Evolutionary conservation across 2,329 filamentous ascomycete species (phyloP).

Genomic region (Fusarium nematophilum): DNA sequence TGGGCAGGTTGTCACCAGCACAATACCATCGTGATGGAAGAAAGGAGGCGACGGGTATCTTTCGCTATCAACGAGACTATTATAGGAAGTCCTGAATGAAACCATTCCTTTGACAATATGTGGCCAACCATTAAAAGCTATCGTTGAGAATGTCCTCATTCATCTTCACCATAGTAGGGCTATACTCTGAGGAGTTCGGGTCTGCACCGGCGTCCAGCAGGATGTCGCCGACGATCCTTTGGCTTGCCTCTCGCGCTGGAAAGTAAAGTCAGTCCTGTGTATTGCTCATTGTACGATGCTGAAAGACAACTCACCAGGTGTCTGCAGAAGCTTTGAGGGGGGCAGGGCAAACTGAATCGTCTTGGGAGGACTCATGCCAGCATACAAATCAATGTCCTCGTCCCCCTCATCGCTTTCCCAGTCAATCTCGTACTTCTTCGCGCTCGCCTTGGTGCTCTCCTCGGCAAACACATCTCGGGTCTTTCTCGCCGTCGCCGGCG

Average conservation of each 20-base stretch:
- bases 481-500: slow-evolving; percentile 67
- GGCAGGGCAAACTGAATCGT: slow-evolving; percentile 88
- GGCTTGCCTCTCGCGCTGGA: slow-evolving; percentile 81
- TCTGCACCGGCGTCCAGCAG: slow-evolving; percentile 79
- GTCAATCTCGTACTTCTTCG: slow-evolving; percentile 65
- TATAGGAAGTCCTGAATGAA: not conserved
- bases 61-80: slow-evolving; percentile 10
- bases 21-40: not conserved
- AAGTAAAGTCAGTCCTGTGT: slow-evolving; percentile 14
- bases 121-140: slow-evolving; percentile 61
- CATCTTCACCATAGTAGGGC: slow-evolving; percentile 74
- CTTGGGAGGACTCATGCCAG: slow-evolving; percentile 90
- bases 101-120: not conserved
- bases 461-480: slow-evolving; percentile 61
- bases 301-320: slow-evolving; percentile 69
- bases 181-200: slow-evolving; percentile 66
- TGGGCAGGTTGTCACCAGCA: no score
- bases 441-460: slow-evolving; percentile 37
- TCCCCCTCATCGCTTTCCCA: slow-evolving; percentile 84
- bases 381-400: slow-evolving; percentile 70
- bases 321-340: slow-evolving; percentile 81
- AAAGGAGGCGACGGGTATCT: slow-evolving; percentile 14
- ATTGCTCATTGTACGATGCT: not conserved
- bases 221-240: slow-evolving; percentile 83
- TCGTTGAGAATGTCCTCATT: slow-evolving; percentile 71